Base-by-base conservation (phyloP, 2,329 filamentous ascomycete genomes). In the Fusarium mangiferae region DNA sequence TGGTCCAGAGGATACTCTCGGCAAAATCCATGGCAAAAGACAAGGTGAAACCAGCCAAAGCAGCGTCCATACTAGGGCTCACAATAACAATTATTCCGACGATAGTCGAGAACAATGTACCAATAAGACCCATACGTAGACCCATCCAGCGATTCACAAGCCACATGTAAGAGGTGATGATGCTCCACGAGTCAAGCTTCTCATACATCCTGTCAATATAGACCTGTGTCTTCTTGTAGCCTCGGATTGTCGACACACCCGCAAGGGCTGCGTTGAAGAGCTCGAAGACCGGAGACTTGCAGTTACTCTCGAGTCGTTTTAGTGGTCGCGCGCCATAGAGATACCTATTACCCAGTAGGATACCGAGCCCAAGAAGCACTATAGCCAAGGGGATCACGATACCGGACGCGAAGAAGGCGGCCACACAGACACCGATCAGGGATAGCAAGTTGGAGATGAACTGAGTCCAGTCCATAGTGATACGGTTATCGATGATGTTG, bases 241-340 rank as follows among this genome's bases (percentile, higher is more conserved):
- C 92, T 18, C 94, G 90, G 59, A 96, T 94, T 0, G 93, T 95
- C 3, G 90, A 86, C 24, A 96, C 89, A 10, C 94, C 94, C 0
- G 89, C 88, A 15, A 96, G 87, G 1, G 92, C 90, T 3, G 92
- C 90, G 17, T 91, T 91, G 76, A 96, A 95, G 70, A 94, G 90
- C 80, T 96, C 93, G 75, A 94, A 95, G 2, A 96, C 90, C 0
- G 94, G 94, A 1, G 91, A 93, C 81, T 94, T 95, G 62, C 90
- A 89, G 7, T 88, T 94, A 73, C 91, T 94, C 80, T 96, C 93
- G 3, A 96, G 87, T 10, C 94, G 87, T 83, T 95, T 96, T 69
- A 93, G 87, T 38, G 94, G 93, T 44, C 94, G 87, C 0, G 93
- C 93, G 3, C 89, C 93, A n/a, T 87, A 83, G 11, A 96, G 86